Base-by-base conservation (phyloP, 2,329 filamentous ascomycete genomes). In the Phaeomoniella chlamydospora region DNA sequence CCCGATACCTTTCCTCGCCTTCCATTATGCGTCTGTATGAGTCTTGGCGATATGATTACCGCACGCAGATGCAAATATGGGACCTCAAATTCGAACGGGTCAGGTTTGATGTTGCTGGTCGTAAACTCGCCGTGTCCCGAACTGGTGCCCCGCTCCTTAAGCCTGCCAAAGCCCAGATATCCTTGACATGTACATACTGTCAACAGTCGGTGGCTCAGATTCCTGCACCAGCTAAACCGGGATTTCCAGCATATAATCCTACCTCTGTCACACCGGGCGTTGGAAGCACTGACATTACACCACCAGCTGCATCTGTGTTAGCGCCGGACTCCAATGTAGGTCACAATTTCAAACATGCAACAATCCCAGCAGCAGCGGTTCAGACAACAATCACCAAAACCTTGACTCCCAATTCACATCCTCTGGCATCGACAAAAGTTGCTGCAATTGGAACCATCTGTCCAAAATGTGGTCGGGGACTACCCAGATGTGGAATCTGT, bases 401-500 rank as follows among this genome's bases (percentile, higher is more conserved):
- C n/a, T 26, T n/a, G 22, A 26, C 22, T 26, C 22, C 36, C 5
- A 15, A 34, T 13, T 39, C 39, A 17, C 35, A 45, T 37, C 40
- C 43, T 15, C 36, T 48, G 5, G 42, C 41, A n/a, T 43, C 43
- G 13, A 45, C 46, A 19, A 48, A 43, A 31, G 46, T 45, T 9
- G 45, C 46, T 0, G 46, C 46, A 9, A 39, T 43, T 6, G 65
- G 72, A 1, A 72, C 71, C 2, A 59, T 72, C 1, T 79, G 74
- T 47, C 70, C 70, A 1, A 67, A 67, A 34, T 79, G 74, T 47
- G 69, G 67, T n/a, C 59, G 70, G 2, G 70, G 73, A 44, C 68
- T 78, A 63, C 74, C 74, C 2, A 62, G 73, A 3, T 79, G 74
- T 44, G 71, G 68, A 2, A 59, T 79, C 9, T 79, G 74, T 46